Conservation (phyloP, 768 basidiomycete genomes). For the Hypholoma sublateritium region DNA sequence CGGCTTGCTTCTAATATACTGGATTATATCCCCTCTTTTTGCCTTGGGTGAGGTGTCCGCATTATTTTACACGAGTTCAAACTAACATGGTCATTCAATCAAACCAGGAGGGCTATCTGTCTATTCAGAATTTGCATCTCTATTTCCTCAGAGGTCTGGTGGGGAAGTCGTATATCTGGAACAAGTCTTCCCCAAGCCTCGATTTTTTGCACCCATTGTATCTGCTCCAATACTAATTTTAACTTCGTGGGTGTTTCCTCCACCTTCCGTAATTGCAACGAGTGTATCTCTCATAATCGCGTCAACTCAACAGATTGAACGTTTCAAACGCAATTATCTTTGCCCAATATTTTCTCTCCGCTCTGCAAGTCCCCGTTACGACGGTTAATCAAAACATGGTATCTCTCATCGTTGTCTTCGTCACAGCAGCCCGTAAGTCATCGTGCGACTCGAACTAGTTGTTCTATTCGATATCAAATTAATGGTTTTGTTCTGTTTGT, state of each 20-base stretch:
- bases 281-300: neutral
- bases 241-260: constrained; percentile 27
- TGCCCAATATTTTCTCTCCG: constrained; percentile 36
- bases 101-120: constrained; percentile 32
- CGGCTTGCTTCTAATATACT: constrained; percentile 30
- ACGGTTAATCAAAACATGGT: constrained; percentile 23
- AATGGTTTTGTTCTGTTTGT: neutral
- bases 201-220: constrained; percentile 39
- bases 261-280: neutral
- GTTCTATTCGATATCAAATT: neutral
- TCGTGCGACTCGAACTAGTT: too few species aligned
- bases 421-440: constrained; percentile 25
- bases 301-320: constrained; percentile 21
- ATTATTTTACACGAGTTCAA: too few species aligned
- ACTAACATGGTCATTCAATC: too few species aligned
- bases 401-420: constrained; percentile 24
- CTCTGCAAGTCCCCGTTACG: constrained; percentile 29
- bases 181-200: constrained; percentile 43
- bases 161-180: constrained; percentile 51
- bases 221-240: constrained; percentile 40
- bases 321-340: constrained; percentile 38
- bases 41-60: constrained; percentile 24
- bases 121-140: constrained; percentile 44
- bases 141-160: constrained; percentile 50
- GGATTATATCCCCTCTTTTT: constrained; percentile 32